These are phyloP conservation scores for Oemleria cerasiformis DNA, from an alignment of 306 rosid species.

Conservation along the genomic window DNA sequence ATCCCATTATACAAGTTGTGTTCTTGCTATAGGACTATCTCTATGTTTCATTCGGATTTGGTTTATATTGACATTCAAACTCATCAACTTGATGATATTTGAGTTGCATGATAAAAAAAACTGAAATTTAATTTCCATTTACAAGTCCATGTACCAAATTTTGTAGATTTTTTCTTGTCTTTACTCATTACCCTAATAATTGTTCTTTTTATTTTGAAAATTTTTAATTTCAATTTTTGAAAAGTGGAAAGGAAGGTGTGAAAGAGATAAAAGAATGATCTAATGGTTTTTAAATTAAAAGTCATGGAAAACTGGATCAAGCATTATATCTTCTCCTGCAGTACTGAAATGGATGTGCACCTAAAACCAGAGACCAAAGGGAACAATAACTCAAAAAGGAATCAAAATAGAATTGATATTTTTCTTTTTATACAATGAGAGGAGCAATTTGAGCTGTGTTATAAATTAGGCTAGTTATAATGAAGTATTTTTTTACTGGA, in stretches of 20 bases:
- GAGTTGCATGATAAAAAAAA: background rate
- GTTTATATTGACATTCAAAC: background rate
- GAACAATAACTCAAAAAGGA: background rate
- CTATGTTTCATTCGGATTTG: background rate
- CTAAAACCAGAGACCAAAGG: background rate
- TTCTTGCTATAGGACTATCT: background rate
- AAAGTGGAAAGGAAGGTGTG: background rate
- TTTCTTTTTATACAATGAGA: too few relatives aligned
- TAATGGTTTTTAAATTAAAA: background rate
- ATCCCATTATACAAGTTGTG: background rate
- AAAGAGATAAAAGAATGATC: background rate
- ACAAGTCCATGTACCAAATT: background rate
- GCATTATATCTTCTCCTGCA: background rate
- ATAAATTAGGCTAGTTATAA: too few relatives aligned
- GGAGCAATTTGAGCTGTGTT: too few relatives aligned
- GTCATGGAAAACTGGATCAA: background rate
- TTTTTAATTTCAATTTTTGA: too few relatives aligned
- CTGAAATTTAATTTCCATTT: background rate
- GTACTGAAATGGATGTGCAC: background rate
- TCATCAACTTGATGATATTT: background rate
- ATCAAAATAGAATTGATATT: too few relatives aligned
- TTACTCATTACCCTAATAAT: background rate
- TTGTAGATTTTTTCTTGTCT: background rate
- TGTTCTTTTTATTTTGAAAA: background rate
- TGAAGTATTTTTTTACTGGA: too few relatives aligned